Percentiles rank a stretch among this genome's conserved stretches.
Evolutionary conservation across 2,329 filamentous ascomycete species (phyloP).

Genomic region (Cordyceps cateniannulata): DNA sequence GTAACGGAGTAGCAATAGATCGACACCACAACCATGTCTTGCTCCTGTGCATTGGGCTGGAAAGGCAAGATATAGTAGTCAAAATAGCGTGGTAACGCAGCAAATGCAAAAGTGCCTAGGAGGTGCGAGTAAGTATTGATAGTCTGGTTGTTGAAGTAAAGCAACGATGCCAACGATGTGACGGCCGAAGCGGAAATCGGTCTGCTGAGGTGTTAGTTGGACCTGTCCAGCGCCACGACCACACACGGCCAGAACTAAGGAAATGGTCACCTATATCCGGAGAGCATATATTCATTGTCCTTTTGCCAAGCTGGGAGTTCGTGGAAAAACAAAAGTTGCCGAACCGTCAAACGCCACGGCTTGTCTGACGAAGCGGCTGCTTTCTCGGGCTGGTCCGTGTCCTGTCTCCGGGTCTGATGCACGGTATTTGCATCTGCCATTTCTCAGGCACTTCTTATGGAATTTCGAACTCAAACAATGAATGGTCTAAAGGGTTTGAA

Average conservation of each 20-base stretch:
- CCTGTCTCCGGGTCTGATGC: too few species aligned
- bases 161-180: conserved; percentile 8
- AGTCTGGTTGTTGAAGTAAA: conserved; percentile 14
- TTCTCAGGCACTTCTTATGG: too few species aligned
- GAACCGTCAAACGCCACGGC: too few species aligned
- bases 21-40: conserved; percentile 14
- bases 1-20: conserved; percentile 16
- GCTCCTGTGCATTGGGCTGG: background rate
- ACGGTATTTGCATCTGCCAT: too few species aligned
- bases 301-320: too few species aligned
- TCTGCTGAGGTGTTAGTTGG: background rate
- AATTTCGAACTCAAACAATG: too few species aligned
- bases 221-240: too few species aligned
- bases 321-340: too few species aligned
- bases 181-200: conserved; percentile 10
- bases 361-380: too few species aligned
- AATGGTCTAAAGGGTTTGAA: too few species aligned
- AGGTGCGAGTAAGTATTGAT: conserved; percentile 14
- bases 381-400: too few species aligned
- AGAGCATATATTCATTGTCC: conserved; percentile 9
- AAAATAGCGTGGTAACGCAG: conserved; percentile 8
- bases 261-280: background rate
- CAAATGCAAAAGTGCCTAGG: conserved; percentile 7
- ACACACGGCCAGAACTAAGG: too few species aligned
- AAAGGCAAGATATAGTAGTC: background rate